These are phyloP conservation scores for Hypomontagnella submonticulosa DNA, from an alignment of 495 filamentous ascomycete genomes.

Conservation along the genomic window DNA sequence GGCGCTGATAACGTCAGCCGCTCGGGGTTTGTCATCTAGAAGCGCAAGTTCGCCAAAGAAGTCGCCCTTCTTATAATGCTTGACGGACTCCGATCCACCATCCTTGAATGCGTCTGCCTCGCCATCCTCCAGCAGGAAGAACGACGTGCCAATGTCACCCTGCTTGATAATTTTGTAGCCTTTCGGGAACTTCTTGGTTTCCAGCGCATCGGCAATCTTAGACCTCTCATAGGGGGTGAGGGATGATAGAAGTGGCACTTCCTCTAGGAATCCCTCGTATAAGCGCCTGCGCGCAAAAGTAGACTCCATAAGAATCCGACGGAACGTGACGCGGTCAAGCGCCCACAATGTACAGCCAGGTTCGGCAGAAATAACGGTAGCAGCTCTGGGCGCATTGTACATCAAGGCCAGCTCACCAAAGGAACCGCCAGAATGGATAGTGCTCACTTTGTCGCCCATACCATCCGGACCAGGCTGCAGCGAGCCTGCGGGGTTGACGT, in stretches of 20 bases:
- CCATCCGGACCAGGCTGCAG: conserved; percentile 85
- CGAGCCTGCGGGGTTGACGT: conserved; percentile 83
- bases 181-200: conserved; percentile 86
- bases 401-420: conserved; percentile 98
- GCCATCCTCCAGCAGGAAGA: conserved; percentile 90
- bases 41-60: conserved; percentile 97
- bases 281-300: conserved; percentile 95
- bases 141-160: conserved; percentile 90
- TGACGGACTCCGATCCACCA: conserved; percentile 71
- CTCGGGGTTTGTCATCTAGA: conserved; percentile 90
- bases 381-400: conserved; percentile 98
- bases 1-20: conserved; percentile 85
- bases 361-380: conserved; percentile 89
- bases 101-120: conserved; percentile 87
- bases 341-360: conserved; percentile 87
- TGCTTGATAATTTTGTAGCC: conserved; percentile 86
- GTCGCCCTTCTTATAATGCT: conserved; percentile 86
- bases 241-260: conserved; percentile 86
- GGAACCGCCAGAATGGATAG: conserved; percentile 87
- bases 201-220: conserved; percentile 96
- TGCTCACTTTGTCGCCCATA: conserved; percentile 84
- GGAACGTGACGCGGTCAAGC: conserved; percentile 94
- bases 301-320: conserved; percentile 97
- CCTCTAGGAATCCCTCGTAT: conserved; percentile 98
- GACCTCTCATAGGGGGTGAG: conserved; percentile 91